Evolutionary conservation across 768 basidiomycete genomes (phyloP).

Genomic region (Leccinum subgranulosum): DNA sequence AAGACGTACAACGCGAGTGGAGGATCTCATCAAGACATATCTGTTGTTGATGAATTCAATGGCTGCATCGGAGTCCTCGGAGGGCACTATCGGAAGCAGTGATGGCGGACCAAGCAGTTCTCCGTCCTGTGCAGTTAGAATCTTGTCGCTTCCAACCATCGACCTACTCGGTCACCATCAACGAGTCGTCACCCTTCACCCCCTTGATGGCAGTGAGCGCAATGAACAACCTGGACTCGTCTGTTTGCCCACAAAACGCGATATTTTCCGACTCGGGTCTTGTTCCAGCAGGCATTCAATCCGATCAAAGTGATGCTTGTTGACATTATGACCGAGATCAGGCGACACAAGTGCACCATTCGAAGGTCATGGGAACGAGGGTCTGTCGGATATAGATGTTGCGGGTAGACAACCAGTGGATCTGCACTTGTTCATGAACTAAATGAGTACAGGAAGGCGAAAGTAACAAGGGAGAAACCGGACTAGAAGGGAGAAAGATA

Average conservation of each 20-base stretch:
- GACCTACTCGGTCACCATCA: constrained; percentile 69
- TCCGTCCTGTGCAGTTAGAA: constrained; percentile 33
- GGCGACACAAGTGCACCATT: constrained; percentile 41
- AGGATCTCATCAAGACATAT: constrained; percentile 48
- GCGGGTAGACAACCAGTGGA: neutral
- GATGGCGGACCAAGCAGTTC: constrained; percentile 75
- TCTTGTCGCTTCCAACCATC: neutral
- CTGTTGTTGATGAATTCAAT: constrained; percentile 62
- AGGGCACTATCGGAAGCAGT: constrained; percentile 68
- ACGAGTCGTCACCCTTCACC: constrained; percentile 58
- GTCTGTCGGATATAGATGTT: neutral
- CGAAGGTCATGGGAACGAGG: constrained; percentile 26
- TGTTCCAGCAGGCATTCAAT: constrained; percentile 59
- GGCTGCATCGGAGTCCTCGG: constrained; percentile 68
- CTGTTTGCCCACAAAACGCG: constrained; percentile 65
- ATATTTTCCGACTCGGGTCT: constrained; percentile 64
- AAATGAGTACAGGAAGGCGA: neutral
- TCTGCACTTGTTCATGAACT: constrained; percentile 31
- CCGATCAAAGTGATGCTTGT: too few relatives aligned
- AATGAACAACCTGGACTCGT: constrained; percentile 58
- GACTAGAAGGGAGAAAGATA: neutral
- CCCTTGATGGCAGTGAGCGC: constrained; percentile 71
- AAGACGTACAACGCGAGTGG: constrained; percentile 81
- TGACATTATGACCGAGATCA: too few relatives aligned
- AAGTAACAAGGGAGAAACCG: neutral